These are phyloP conservation scores for Aquilaria yunnanensis DNA, from an alignment of 345 rosid species.

Conservation along the genomic window DNA sequence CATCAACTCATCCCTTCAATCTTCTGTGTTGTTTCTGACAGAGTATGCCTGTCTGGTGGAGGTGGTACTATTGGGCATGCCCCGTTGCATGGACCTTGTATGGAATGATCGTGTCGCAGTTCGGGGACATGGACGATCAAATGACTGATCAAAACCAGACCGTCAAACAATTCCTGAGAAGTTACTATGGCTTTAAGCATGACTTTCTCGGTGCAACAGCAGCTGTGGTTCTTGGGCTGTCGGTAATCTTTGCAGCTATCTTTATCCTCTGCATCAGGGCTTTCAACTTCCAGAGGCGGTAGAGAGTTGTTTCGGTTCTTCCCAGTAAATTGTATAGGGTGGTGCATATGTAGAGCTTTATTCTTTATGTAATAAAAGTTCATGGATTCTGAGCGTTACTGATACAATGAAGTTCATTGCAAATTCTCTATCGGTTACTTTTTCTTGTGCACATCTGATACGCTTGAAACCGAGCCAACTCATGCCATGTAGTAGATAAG, in stretches of 20 bases:
- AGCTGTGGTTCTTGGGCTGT: slow-evolving; percentile 4
- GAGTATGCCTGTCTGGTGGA: slow-evolving; percentile 46
- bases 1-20: background rate
- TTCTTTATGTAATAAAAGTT: too few species aligned
- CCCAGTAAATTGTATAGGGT: background rate
- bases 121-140: slow-evolving; percentile 22
- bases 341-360: background rate
- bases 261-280: slow-evolving; percentile 13
- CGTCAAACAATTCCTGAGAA: slow-evolving; percentile 10
- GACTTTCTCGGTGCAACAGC: slow-evolving; percentile 19
- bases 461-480: too few species aligned
- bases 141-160: slow-evolving; percentile 5
- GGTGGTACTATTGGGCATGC: slow-evolving; percentile 48
- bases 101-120: slow-evolving; percentile 40
- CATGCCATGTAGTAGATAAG: too few species aligned
- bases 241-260: slow-evolving; percentile 12
- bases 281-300: slow-evolving; percentile 20
- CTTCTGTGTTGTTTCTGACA: slow-evolving; percentile 11
- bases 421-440: too few species aligned
- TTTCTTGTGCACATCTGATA: too few species aligned
- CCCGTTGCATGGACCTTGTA: slow-evolving; percentile 43
- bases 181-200: slow-evolving; percentile 12
- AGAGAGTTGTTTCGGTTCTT: slow-evolving; percentile 3
- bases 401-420: too few species aligned
- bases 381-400: too few species aligned